Base-by-base conservation (phyloP, 2,329 filamentous ascomycete genomes). In the Zasmidium angulare region DNA sequence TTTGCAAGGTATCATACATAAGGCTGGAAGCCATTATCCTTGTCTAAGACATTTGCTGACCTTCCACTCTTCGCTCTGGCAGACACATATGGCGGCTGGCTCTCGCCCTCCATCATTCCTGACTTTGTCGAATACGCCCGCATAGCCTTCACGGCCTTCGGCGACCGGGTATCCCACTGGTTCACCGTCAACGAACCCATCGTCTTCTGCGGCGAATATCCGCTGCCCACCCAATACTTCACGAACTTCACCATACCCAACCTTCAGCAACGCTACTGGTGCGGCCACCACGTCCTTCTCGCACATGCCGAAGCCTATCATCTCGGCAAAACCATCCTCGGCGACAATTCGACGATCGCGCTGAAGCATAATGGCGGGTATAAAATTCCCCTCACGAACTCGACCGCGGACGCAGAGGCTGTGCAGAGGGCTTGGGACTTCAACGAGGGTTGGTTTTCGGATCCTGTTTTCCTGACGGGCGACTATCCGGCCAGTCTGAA, bases 401-500 rank as follows among this genome's bases (percentile, higher is more conserved):
- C 72, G 1, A 59, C 65, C 22, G 72, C 55, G 17, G 73, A 76
- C 54, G 74, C 71, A 1, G 40, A 63, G 9, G 75, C 75, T 12
- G 69, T 71, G 1, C 66, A 75, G 48, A 69, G 73, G 9, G 68
- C 69, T 10, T 75, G 69, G 67, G 73, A 76, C 59, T 77, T 76
- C 68, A 69, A 72, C 53, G 69, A 73, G 60, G 79, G 75, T 0
- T 75, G 75, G 64, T 81, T 80, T 61, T 74, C 71, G 1, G 74
- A 79, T 40, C 78, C 79, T 0, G 71, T 78, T 11, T 80, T 76
- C 62, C 66, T 79, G 1, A 78, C 75, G 6, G 71, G 78, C 50
- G 78, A 81, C 62, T 81, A 80, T 43, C 77, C 77, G 0, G 61
- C 70, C 1, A 72, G 68, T 0, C 67, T 79, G 10, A 76, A 76